Evolutionary conservation across 78 protist genomes (phyloP), one percentile per base, ranked within the genome.

Genomic region (Creolimax fragrantissima): DNA sequence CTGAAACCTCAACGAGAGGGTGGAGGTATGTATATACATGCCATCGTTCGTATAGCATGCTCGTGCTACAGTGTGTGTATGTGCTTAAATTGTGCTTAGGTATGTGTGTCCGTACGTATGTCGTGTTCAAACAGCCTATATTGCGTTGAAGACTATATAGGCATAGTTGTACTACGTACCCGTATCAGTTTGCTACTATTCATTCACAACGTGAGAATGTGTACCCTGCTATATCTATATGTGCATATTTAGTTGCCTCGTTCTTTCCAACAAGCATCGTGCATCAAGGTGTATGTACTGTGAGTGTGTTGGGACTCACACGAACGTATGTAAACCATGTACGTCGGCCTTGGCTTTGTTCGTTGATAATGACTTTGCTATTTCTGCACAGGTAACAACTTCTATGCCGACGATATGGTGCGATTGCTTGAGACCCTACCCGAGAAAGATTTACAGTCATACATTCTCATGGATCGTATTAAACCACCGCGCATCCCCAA

Each of bases 1-100:
- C 95, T 97, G 89, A 97, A 97, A 90, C 99, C 99, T 37, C 98
- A 97, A 94, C 95, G 98, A 37, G 99, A 97, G 84, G 99, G 99
- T n/a, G 99, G 99, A 35, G 86, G 86, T 83, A 41, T 39, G 86
- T 47, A 47, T 47, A 47, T 47, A 47, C 11, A 47, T 11, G 74
- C 74, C 11, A 11, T 47, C 11, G 74, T 24, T 47, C 37, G 11
- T 11, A 47, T 47, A 47, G 37, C 7, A 47, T 11, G 11, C 11
- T 24, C 74, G 74, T 47, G 11, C 11, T 47, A 11, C 74, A 11
- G 11, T 47, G 11, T 47, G 74, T 11, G 74, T 11, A 11, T 11
- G 74, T 11, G 74, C 74, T 7, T 11, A 11, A n/a, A n/a, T n/a
- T n/a, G n/a, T n/a, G n/a, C n/a, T n/a, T n/a, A 7, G 74, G 37